Base-by-base conservation (phyloP, 192 early-diverging fungal genomes). In the Dispira simplex region DNA sequence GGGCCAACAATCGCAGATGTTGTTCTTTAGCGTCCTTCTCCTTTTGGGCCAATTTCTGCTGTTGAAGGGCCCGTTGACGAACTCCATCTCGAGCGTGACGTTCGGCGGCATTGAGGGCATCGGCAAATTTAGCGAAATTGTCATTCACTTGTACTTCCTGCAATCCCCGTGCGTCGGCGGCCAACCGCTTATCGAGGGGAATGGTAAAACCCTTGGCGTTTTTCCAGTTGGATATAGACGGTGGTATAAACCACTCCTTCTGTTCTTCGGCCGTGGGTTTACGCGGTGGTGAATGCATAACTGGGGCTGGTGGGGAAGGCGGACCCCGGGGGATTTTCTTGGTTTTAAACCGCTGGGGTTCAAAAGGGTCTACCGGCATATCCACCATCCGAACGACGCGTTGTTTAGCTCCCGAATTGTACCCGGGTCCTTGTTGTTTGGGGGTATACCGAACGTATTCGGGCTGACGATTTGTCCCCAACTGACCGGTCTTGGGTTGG, bases 181-280 rank as follows among this genome's bases (percentile, higher is more conserved):
- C 97, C 66, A 99, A 76, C 53, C 97, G 91, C 74, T 99, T 99
- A 74, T 99, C 97, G 46, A 99, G 76, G 16, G 97, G 91, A 64
- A 99, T 97, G 11, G 97, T 99, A 71, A 92, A 99, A 44, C 97
- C 97, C 68, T 99, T 96, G 58, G 92, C 90, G 77, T 99, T 99
- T 78, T 98, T 99, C 97, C 97, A 99, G 72, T 97, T 99, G 66
- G 88, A 91, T 48, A 99, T 95, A 67, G 90, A 95, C n/a, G 97
- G 97, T 48, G 97, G 97, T 57, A 99, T 92, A 10, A 90, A 79
- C 97, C 97, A 99, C 65, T 95, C 87, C 57, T 82, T 82, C 69
- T 98, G 97, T 75, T 99, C 93, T 63, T 98, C 90, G 2, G 91
- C 91, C 2, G 94, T 87, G 9, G 97, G 80, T 72, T 96, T 99